These are phyloP conservation scores for Camelina hispida DNA, from an alignment of 345 rosid genomes.

Conservation along the genomic window DNA sequence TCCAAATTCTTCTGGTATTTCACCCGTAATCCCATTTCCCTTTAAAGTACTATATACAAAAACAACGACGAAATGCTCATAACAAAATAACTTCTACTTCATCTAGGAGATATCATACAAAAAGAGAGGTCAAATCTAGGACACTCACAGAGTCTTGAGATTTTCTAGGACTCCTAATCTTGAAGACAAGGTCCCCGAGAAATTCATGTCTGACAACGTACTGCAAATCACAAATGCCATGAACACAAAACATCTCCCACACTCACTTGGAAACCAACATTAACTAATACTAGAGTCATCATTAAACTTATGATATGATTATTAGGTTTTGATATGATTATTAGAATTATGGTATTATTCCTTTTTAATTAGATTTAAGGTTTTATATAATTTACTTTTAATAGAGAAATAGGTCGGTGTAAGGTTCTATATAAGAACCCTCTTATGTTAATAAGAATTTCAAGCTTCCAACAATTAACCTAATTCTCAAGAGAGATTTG, in stretches of 20 bases:
- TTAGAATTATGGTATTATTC: too few relatives aligned
- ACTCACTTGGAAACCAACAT: neutral
- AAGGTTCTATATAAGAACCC: too few relatives aligned
- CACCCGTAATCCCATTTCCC: conserved; percentile 89
- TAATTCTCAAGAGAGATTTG: too few relatives aligned
- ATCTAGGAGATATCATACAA: neutral
- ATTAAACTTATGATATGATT: too few relatives aligned
- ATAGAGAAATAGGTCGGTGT: too few relatives aligned
- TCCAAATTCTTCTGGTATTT: conserved; percentile 86
- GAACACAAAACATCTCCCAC: neutral
- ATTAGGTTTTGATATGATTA: too few relatives aligned
- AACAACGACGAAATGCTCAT: conserved; percentile 12
- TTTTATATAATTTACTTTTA: too few relatives aligned
- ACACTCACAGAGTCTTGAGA: conserved; percentile 78
- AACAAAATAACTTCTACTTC: conserved; percentile 9
- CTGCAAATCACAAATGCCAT: conserved; percentile 51
- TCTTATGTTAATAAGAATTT: too few relatives aligned
- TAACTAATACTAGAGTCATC: neutral
- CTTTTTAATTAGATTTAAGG: too few relatives aligned
- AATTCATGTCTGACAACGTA: conserved; percentile 77
- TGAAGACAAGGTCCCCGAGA: conserved; percentile 78
- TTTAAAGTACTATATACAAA: conserved; percentile 70
- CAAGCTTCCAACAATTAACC: too few relatives aligned
- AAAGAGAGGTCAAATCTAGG: neutral
- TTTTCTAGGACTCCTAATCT: conserved; percentile 62